Evolutionary conservation across 2,329 filamentous ascomycete species (phyloP), one percentile per base, ranked within the genome.

Genomic region (Scortechinia acanthostroma): DNA sequence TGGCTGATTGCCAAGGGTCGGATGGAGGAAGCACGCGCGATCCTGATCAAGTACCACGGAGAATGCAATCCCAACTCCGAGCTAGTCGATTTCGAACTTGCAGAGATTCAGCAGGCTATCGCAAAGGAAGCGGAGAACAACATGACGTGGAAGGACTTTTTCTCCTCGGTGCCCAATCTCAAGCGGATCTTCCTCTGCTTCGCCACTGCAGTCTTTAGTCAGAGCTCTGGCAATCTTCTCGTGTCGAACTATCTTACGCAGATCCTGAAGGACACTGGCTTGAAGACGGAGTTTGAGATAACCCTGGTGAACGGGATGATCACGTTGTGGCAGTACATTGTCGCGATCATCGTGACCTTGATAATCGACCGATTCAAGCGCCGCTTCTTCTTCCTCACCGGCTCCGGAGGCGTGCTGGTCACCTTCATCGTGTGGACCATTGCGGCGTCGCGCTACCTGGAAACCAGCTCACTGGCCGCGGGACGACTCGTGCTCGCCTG

Each of bases 1-100:
- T 83, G 71, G 70, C 57, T 80, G 21, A 65, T 80, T 37, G 67
- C 69, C 25, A 66, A 74, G 48, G 74, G 75, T 22, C 64, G 66
- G 19, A 48, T 57, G 1, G 68, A 75, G 3, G 64, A 78, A 51
- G 77, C 77, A 0, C 67, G 62, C 15, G 59, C 60, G 0, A 70
- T 77, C 21, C 54, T 81, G 0, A 61, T 69, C 51, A 73, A 73
- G 46, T 74, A 73, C 33, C 72, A 77, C 45, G 71, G 68, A 20
- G 71, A 74, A 47, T 62, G 65, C 22, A 62, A 74, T 42, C 50
- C 57, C 22, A 57, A 66, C 2, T 66, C 63, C 1, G 63, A 66
- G 43, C 55, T 74, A 4, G 71, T 76, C 14, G 57, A 65, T 10
- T 62, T 69, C 19, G 73, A 76, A 49, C 66, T 64, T 42, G 58